Conservation (phyloP, 306 rosid species). For the Rubus idaeus region DNA sequence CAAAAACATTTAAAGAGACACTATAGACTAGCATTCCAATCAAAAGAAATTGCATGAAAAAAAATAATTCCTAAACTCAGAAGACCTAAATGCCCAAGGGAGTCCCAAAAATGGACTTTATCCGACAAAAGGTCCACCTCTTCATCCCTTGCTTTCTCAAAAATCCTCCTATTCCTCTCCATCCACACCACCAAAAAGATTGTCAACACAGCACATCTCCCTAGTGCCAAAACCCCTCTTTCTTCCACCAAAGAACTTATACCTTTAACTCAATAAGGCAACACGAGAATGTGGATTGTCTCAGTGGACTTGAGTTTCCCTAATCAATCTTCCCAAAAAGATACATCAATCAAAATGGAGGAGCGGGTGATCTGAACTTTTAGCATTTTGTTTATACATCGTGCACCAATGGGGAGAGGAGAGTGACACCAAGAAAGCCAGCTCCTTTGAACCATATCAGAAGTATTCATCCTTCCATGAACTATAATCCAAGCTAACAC, state of each 20-base stretch:
- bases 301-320: neutral
- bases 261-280: neutral
- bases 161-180: neutral
- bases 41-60: neutral
- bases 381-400: neutral
- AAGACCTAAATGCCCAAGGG: neutral
- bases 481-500: too few species aligned
- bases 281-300: neutral
- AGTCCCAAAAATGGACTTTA: neutral
- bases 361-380: neutral
- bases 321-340: neutral
- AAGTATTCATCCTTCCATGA: too few species aligned
- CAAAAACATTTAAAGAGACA: neutral
- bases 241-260: neutral
- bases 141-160: neutral
- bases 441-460: neutral
- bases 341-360: too few species aligned
- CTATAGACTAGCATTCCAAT: neutral
- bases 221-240: neutral
- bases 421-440: neutral
- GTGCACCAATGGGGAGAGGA: neutral
- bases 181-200: neutral
- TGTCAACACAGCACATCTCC: neutral
- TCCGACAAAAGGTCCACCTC: neutral
- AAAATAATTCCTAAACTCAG: too few species aligned